Percentiles rank a stretch among this genome's conserved stretches.
These are phyloP conservation scores for Cladophialophora immunda DNA, from an alignment of 2,329 filamentous ascomycete genomes.

Conservation along the genomic window DNA sequence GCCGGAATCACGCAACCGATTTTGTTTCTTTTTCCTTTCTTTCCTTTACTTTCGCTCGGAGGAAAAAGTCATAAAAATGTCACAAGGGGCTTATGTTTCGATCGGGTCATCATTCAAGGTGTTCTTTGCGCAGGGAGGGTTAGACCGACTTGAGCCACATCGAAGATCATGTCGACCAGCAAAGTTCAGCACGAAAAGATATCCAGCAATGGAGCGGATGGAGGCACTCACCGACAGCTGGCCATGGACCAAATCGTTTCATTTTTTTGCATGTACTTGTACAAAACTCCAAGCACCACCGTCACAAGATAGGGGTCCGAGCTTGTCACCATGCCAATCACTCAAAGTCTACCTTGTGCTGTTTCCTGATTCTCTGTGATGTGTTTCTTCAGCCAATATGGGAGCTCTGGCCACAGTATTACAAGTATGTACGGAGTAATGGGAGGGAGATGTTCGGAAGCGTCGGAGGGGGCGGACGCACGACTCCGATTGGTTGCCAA, in stretches of 20 bases:
- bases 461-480: slow-evolving; percentile 10
- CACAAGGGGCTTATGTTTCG: not conserved
- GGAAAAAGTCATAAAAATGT: not conserved
- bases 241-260: not conserved
- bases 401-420: not conserved
- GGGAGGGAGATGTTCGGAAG: not conserved
- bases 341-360: not conserved
- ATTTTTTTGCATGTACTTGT: not conserved
- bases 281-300: not conserved
- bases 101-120: not conserved
- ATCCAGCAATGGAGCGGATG: not conserved
- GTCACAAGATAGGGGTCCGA: not conserved
- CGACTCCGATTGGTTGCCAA: slow-evolving; percentile 10
- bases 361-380: not conserved
- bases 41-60: slow-evolving; percentile 2
- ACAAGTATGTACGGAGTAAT: not conserved
- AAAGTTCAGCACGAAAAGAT: not conserved
- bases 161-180: not conserved
- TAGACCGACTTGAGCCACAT: not conserved
- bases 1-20: slow-evolving; percentile 18
- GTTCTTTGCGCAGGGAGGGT: not conserved
- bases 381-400: not conserved
- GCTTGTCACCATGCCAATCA: not conserved
- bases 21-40: not conserved
- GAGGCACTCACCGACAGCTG: not conserved